Conservation (phyloP, 192 early-diverging fungal genomes). For the Podila epicladia region DNA sequence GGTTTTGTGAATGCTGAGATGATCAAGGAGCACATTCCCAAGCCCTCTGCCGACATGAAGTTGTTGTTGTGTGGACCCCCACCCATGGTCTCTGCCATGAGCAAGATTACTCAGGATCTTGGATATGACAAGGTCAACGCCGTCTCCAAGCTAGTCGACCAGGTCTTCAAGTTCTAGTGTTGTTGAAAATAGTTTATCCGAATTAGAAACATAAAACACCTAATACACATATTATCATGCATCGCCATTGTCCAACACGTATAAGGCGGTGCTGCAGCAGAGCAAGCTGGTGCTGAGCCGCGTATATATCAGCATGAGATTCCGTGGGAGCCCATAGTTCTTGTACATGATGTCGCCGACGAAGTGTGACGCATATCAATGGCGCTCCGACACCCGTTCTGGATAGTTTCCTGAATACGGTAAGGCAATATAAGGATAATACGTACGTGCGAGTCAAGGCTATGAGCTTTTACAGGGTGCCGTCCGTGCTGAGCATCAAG, state of each 20-base stretch:
- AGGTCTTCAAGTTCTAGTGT: conserved; percentile 81
- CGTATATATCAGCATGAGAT: conserved; percentile 64
- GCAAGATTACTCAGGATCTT: conserved; percentile 65
- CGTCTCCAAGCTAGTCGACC: conserved; percentile 80
- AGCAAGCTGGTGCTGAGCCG: conserved; percentile 70
- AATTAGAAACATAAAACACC: no score
- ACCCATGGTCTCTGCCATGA: conserved; percentile 86
- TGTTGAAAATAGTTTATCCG: no score
- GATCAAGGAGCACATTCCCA: conserved; percentile 72
- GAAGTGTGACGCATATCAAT: conserved; percentile 81
- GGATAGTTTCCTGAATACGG: conserved; percentile 67
- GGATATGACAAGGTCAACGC: conserved; percentile 76
- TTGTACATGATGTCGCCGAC: conserved; percentile 72
- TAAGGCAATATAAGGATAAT: conserved; percentile 65
- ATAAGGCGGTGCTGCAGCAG: conserved; percentile 75
- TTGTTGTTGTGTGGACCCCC: conserved; percentile 35
- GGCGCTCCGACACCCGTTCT: conserved; percentile 63
- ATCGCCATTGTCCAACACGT: no score
- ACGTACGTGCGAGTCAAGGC: conserved; percentile 77
- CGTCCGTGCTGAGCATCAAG: conserved; percentile 76
- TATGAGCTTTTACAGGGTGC: conserved; percentile 80
- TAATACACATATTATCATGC: no score
- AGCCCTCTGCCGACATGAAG: conserved; percentile 61
- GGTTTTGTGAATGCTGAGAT: conserved; percentile 82
- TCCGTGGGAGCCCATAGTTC: conserved; percentile 71